phyloP scores from a whole-genome alignment of 1,284 basidiomycete species.

The Cutaneotrichosporon cavernicola region DNA sequence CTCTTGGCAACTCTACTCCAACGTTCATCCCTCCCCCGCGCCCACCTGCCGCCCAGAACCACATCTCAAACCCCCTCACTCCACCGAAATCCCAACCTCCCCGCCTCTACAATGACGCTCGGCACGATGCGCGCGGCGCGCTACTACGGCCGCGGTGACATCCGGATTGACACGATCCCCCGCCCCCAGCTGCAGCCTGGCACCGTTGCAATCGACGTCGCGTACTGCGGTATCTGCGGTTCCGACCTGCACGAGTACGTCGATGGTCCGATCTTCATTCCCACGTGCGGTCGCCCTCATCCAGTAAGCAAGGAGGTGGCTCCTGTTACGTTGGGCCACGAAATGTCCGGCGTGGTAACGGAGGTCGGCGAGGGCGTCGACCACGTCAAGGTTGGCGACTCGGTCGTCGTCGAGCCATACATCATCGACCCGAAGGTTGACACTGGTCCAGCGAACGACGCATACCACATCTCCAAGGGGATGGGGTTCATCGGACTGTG shows the following conservation, averaged over 20 bases:
- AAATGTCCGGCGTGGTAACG: slow-evolving; percentile 44
- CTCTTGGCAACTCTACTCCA: not conserved
- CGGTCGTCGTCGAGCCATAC: slow-evolving; percentile 51
- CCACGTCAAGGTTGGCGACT: slow-evolving; percentile 43
- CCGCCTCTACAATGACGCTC: slow-evolving; percentile 12
- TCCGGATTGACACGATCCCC: slow-evolving; percentile 22
- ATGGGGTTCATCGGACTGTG: slow-evolving; percentile 27
- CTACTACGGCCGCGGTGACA: slow-evolving; percentile 21
- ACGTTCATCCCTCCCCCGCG: not conserved
- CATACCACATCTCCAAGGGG: slow-evolving; percentile 25
- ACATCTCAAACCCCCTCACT: not conserved
- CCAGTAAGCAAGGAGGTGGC: slow-evolving; percentile 22
- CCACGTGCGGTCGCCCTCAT: slow-evolving; percentile 15
- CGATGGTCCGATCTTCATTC: slow-evolving; percentile 22
- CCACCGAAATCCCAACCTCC: not conserved
- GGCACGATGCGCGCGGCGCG: slow-evolving; percentile 25
- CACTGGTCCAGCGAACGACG: slow-evolving; percentile 15
- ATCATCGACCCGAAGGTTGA: slow-evolving; percentile 19
- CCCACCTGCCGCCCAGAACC: not conserved
- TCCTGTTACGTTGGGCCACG: slow-evolving; percentile 50
- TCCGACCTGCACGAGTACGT: slow-evolving; percentile 24
- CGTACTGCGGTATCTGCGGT: slow-evolving; percentile 24
- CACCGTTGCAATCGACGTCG: slow-evolving; percentile 24
- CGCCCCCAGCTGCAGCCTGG: slow-evolving; percentile 18
- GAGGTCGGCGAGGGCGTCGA: slow-evolving; percentile 34